Base-by-base conservation (phyloP, 768 basidiomycete genomes). In the Megacollybia marginata region DNA sequence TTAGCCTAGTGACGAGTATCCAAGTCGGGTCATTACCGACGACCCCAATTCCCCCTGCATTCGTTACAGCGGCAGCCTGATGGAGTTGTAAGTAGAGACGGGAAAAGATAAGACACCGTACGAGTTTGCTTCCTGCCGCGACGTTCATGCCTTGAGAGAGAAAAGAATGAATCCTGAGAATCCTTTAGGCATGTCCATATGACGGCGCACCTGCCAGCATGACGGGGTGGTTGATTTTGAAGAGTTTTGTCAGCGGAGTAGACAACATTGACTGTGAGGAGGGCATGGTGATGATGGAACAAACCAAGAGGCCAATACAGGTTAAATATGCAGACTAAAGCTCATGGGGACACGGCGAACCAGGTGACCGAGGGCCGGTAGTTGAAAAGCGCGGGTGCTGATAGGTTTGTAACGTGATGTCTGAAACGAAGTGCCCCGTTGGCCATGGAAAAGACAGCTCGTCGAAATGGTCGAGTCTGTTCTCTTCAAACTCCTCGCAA, bases 41-140 rank as follows among this genome's bases (percentile, higher is more conserved):
- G 58, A 92, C 89, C 18, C 92, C 92, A 55, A 88, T 82, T 5
- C 88, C 88, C 56, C 83, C 79, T 77, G 23, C 9, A 40, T 40
- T 40, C 8, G 38, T 40, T 18, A 40, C 38, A 40, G 38, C 38
- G 18, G 38, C 38, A 8, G 38, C 38, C 38, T 28, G 6, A 28
- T 2, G 6, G 23, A 28, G 6, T 28, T 28, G 23, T 28, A 6
- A 28, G 23, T 3, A 6, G 23, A 28, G 6, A 28, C 23, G 23
- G 23, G n/a, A 28, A 3, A 28, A 28, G 6, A 3, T 6, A 28
- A 28, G 6, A 28, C 6, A 28, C 23, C 23, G 6, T 16, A 91
- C 91, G 8, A 93, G 69, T 65, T 75, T 85, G 10, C 90, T 88
- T 6, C 88, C 88, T 44, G 90, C 87, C 47, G 89, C 90, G 32